A percentile compares a stretch with the other conserved stretches of the same genome.
Conservation (phyloP, 2,329 filamentous ascomycete species). For the Dryadomyces quercus-mongolicae region DNA sequence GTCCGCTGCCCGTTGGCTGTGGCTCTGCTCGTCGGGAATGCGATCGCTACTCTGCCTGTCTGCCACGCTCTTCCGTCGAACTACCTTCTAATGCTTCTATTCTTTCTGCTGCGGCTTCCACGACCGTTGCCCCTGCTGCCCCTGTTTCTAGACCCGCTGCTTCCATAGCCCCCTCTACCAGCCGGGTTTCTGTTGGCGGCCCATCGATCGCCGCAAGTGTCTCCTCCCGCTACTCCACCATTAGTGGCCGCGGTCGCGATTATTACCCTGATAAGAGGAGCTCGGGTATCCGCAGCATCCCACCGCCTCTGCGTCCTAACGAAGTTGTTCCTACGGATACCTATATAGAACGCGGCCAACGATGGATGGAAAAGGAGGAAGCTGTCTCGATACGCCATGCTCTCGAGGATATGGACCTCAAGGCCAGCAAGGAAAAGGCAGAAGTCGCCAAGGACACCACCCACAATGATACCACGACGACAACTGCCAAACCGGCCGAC, state of each 20-base stretch:
- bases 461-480: conserved; percentile 39
- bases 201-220: conserved; percentile 34
- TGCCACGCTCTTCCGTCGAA: neutral
- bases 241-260: conserved; percentile 32
- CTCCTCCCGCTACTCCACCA: conserved; percentile 36
- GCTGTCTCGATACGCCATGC: conserved; percentile 56
- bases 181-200: conserved; percentile 13
- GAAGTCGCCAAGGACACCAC: conserved; percentile 28
- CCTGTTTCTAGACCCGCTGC: neutral
- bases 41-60: neutral
- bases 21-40: conserved; percentile 7
- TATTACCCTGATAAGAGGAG: conserved; percentile 32
- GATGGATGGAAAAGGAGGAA: conserved; percentile 76
- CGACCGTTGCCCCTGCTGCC: neutral
- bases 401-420: conserved; percentile 57
- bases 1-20: conserved; percentile 40
- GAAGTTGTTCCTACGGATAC: conserved; percentile 52
- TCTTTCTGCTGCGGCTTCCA: neutral
- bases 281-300: conserved; percentile 9
- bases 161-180: conserved; percentile 4
- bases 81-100: neutral
- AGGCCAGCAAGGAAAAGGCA: conserved; percentile 24
- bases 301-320: conserved; percentile 37
- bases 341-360: conserved; percentile 61
- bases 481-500: conserved; percentile 30